Base-by-base conservation (phyloP, 2,329 filamentous ascomycete species). In the Tothia fuscella region DNA sequence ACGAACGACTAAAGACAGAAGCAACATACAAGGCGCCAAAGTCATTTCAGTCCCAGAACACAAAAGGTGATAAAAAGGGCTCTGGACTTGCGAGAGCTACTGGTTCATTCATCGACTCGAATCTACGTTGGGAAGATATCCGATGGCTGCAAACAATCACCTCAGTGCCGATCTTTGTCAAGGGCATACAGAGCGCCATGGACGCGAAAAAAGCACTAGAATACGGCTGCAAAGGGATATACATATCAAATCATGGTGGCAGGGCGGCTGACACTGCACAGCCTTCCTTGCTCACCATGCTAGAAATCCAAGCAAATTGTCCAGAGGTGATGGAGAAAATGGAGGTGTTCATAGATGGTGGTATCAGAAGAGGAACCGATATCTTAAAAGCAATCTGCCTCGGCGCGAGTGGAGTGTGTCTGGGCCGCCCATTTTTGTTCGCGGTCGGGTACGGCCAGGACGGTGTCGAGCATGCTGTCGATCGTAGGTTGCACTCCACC, bases 11-110 rank as follows among this genome's bases (percentile, higher is more conserved):
- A 2, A 61, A 56, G 41, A 67, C 68, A 3, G 68, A 74, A 41
- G 66, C 65, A 40, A 62, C 12, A 71, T 68, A 42, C 38, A 36
- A 13, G 14, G 20, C 21, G 13, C 29, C 36, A 6, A 36, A 34
- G 26, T 41, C 20, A 21, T 44, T 43, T n/a, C 41, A 40, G n/a
- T 31, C 35, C 2, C 63, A 66, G 30, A 62, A 62, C 45, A 62
- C 63, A 0, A 64, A 64, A 17, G 71, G 71, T 46, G 74, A 76
- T 53, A 49, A 56, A 35, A 66, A 74, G 48, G 76, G 76, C 24
- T 66, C 70, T 1, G 68, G 72, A 9, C 51, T 77, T 42, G 67
- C 73, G 16, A 53, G 76, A 42, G 60, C 71, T 45, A 70, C 78
- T 67, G 70, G 72, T 9, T 53, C 59, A 22, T 73, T 72, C 57